Percentiles rank a stretch among this genome's conserved stretches.
phyloP scores from a whole-genome alignment of 2,329 filamentous ascomycete genomes.

The Leptosphaerulina australis region DNA sequence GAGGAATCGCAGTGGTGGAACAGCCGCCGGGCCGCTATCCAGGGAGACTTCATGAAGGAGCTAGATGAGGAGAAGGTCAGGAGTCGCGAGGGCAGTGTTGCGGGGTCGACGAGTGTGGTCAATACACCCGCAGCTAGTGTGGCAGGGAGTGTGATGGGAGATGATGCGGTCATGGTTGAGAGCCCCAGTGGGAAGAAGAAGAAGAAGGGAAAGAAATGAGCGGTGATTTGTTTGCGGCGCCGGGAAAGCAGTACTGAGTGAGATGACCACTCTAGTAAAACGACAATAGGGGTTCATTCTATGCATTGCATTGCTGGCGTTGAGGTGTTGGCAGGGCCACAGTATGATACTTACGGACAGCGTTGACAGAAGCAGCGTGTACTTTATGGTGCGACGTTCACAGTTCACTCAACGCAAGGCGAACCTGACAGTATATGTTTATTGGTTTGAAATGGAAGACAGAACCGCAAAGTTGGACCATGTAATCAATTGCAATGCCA shows the following conservation, averaged over 20 bases:
- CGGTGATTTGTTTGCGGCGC: not conserved
- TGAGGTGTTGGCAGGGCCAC: conserved; percentile 17
- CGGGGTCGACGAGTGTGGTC: conserved; percentile 15
- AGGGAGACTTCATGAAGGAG: conserved; percentile 82
- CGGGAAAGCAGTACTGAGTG: too few relatives aligned
- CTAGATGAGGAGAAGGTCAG: conserved; percentile 64
- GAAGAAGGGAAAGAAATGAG: conserved; percentile 65
- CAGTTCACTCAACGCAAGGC: conserved; percentile 3
- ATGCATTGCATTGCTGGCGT: conserved; percentile 20
- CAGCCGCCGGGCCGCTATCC: conserved; percentile 74
- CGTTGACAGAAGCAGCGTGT: conserved; percentile 18
- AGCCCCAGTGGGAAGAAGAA: conserved; percentile 61
- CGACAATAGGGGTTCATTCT: too few relatives aligned
- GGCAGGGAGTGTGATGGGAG: conserved; percentile 50
- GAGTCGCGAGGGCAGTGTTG: conserved; percentile 21
- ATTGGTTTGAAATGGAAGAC: not conserved
- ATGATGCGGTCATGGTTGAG: conserved; percentile 81
- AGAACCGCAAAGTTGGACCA: conserved; percentile 6
- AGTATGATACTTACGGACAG: conserved; percentile 26
- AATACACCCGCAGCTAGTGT: conserved; percentile 19
- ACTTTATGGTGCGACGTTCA: not conserved
- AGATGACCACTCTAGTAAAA: too few relatives aligned
- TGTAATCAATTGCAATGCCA: conserved; percentile 40
- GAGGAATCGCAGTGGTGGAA: conserved; percentile 93
- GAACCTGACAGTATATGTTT: not conserved